Conservation (phyloP, 768 basidiomycete species). For the Mycena amicta region DNA sequence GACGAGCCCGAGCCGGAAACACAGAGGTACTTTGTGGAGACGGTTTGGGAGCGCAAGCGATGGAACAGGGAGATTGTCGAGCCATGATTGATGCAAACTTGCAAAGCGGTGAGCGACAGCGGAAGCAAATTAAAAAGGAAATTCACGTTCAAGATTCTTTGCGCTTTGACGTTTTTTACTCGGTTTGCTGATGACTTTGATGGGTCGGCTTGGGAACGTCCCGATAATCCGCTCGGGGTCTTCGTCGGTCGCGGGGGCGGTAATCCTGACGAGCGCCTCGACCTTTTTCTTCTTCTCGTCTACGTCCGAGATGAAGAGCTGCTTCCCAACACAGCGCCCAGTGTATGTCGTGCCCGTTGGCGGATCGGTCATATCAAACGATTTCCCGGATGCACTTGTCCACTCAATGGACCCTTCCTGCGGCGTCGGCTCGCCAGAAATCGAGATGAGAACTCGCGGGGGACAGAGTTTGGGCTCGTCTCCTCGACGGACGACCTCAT, state of each 20-base stretch:
- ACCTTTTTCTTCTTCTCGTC: constrained; percentile 96
- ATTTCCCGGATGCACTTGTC: constrained; percentile 83
- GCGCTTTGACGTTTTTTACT: constrained; percentile 95
- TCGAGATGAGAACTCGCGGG: constrained; percentile 85
- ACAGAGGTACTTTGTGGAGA: constrained; percentile 94
- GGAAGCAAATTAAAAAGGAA: constrained; percentile 14
- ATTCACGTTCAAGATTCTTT: constrained; percentile 88
- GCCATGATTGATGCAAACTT: constrained; percentile 95
- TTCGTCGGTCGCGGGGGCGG: constrained; percentile 76
- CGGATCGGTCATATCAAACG: constrained; percentile 78
- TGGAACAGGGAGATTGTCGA: constrained; percentile 96
- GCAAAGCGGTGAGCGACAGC: constrained; percentile 18
- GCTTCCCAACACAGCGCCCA: constrained; percentile 91
- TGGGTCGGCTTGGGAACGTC: constrained; percentile 88
- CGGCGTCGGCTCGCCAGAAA: constrained; percentile 86
- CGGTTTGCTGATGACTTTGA: constrained; percentile 98
- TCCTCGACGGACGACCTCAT: constrained; percentile 71
- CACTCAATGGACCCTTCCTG: constrained; percentile 88
- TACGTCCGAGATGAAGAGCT: constrained; percentile 92
- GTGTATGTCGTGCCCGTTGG: constrained; percentile 86
- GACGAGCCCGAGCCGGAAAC: constrained; percentile 92
- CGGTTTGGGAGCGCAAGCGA: constrained; percentile 92
- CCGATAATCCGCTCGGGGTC: constrained; percentile 85
- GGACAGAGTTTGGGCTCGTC: constrained; percentile 75
- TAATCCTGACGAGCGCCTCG: constrained; percentile 89